Percentiles rank a stretch among this genome's conserved stretches.
These are phyloP conservation scores for Cinchona pubescens DNA, from an alignment of 257 asterid species.

Conservation along the genomic window DNA sequence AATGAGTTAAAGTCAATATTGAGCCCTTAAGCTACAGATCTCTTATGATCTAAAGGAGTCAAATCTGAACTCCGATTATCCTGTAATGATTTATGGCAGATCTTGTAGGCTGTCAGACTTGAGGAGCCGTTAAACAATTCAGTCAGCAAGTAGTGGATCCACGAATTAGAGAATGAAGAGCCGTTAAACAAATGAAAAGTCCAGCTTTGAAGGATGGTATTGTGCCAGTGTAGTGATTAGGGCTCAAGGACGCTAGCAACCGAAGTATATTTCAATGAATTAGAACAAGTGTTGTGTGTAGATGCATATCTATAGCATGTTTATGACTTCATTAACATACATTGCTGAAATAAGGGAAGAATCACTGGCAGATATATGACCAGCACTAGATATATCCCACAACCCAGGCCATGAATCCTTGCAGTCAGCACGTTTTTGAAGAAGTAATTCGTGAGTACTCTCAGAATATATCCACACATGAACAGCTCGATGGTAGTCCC, in stretches of 20 bases:
- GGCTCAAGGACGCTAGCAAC: not conserved
- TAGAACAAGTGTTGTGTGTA: not conserved
- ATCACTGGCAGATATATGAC: slow-evolving; percentile 96
- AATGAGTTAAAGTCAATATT: too few relatives aligned
- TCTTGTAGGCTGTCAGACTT: too few relatives aligned
- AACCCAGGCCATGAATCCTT: slow-evolving; percentile 96
- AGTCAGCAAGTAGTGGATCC: too few relatives aligned
- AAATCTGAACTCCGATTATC: too few relatives aligned
- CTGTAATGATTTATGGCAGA: too few relatives aligned
- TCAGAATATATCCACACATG: slow-evolving; percentile 93
- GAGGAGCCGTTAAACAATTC: too few relatives aligned
- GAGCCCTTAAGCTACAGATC: too few relatives aligned
- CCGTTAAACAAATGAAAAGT: not conserved
- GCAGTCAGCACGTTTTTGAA: slow-evolving; percentile 76
- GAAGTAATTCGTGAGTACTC: slow-evolving; percentile 73
- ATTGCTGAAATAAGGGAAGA: slow-evolving; percentile 85
- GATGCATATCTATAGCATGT: not conserved
- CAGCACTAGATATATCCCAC: slow-evolving; percentile 99
- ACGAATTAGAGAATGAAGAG: too few relatives aligned
- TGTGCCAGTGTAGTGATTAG: not conserved
- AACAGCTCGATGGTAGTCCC: slow-evolving; percentile 92
- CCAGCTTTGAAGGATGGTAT: not conserved
- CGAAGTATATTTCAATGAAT: not conserved
- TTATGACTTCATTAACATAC: slow-evolving; percentile 27
- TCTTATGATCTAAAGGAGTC: too few relatives aligned